Evolutionary conservation across 2,329 filamentous ascomycete species (phyloP), one percentile per base, ranked within the genome.

Genomic region (Acarospora socialis): DNA sequence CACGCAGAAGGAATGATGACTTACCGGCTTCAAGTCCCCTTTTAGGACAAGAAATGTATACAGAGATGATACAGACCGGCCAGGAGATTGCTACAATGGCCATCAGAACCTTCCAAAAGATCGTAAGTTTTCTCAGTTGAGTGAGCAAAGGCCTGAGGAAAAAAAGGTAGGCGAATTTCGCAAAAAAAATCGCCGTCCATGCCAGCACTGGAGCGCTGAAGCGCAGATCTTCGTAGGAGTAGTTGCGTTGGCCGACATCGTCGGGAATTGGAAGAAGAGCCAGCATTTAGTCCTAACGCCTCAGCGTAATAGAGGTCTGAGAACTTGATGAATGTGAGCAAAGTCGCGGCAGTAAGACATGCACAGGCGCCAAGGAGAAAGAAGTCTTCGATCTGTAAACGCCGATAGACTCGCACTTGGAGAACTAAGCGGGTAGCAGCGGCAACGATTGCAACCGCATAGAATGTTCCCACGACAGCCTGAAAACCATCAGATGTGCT

Each of bases 331-430:
- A 27, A 34, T 7, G 18, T n/a, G 4, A 36, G 14, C 19, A 24
- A 18, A 12, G 34, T 36, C 13, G 31, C n/a, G 5, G 22, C 21
- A 10, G 21, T 34, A n/a, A 36, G 30, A 17, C 29, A 36, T 17
- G 34, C 9, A 19, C 31, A 34, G 16, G 34, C 34, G 21, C 34
- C 34, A 2, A 36, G 15, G 10, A 36, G 23, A 7, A 36, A 26
- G 13, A 19, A 14, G 21, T 36, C 34, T n/a, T 36, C 34, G 18
- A 28, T 19, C 10, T 18, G n/a, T 4, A 35, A 21, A 4, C 19
- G 6, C 10, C 18, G 14, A 14, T 12, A 9, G 10, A 7, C 28
- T 3, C 23, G 29, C 8, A 34, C 16, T 12, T 31, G 34, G 14
- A 33, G 22, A 18, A 19, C n/a, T 4, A 31, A 34, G n/a, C 34